phyloP scores from a whole-genome alignment of 2,329 filamentous ascomycete genomes.

The Scedosporium minutisporum region DNA sequence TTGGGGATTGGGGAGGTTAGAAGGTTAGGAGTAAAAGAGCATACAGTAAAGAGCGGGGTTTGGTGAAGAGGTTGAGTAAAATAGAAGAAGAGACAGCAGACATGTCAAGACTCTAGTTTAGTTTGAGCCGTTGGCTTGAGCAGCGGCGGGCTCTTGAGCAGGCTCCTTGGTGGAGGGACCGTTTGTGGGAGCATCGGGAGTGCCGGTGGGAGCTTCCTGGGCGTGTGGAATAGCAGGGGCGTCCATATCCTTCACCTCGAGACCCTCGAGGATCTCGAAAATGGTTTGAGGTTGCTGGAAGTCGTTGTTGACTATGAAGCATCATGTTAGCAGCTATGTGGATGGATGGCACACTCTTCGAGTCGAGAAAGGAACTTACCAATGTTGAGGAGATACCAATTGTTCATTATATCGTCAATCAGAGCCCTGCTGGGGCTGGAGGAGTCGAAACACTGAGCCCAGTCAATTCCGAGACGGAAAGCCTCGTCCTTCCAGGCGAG shows the following conservation, averaged over 20 bases:
- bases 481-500: constrained; percentile 98
- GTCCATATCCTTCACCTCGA: constrained; percentile 59
- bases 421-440: constrained; percentile 67
- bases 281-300: constrained; percentile 79
- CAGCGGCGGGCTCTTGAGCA: background rate
- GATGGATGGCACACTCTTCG: background rate
- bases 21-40: background rate
- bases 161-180: background rate
- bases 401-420: constrained; percentile 75
- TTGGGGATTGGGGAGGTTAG: background rate
- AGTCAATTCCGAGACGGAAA: constrained; percentile 83
- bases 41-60: no score
- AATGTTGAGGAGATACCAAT: constrained; percentile 92
- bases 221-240: constrained; percentile 5
- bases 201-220: background rate
- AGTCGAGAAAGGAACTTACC: constrained; percentile 42
- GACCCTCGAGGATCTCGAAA: constrained; percentile 75
- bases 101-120: background rate
- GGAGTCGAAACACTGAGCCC: constrained; percentile 82
- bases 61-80: background rate
- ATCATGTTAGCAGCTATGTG: constrained; percentile 6
- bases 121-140: background rate
- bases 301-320: constrained; percentile 78
- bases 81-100: background rate
- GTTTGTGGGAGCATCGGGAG: background rate